A percentile compares a stretch with the other conserved stretches of the same genome.
These are phyloP conservation scores for Fusarium sp. DNA, from an alignment of 2,329 filamentous ascomycete species.

Conservation along the genomic window DNA sequence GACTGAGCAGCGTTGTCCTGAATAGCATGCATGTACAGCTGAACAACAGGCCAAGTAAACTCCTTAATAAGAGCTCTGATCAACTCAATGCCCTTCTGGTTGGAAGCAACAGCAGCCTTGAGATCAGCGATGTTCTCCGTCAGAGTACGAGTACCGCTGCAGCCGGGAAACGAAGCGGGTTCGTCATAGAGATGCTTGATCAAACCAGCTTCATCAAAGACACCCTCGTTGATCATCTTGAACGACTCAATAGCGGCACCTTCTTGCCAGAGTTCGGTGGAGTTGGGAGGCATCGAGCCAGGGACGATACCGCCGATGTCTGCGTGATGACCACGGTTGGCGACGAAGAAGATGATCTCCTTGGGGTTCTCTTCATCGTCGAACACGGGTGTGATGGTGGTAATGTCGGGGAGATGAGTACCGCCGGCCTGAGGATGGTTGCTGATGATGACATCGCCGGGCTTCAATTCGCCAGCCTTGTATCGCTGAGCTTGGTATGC, in stretches of 20 bases:
- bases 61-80: slow-evolving; percentile 80
- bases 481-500: slow-evolving; percentile 33
- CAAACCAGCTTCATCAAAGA: slow-evolving; percentile 55
- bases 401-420: slow-evolving; percentile 43
- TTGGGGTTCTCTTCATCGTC: slow-evolving; percentile 41
- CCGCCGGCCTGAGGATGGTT: slow-evolving; percentile 42
- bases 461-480: slow-evolving; percentile 31
- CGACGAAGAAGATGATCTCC: slow-evolving; percentile 48
- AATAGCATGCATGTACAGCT: slow-evolving; percentile 85
- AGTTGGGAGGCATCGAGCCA: slow-evolving; percentile 79
- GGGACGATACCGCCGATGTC: slow-evolving; percentile 69
- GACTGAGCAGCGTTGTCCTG: slow-evolving; percentile 82
- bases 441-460: slow-evolving; percentile 35
- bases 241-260: slow-evolving; percentile 63
- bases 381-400: slow-evolving; percentile 43
- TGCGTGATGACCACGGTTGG: slow-evolving; percentile 47
- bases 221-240: slow-evolving; percentile 42
- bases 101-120: slow-evolving; percentile 86
- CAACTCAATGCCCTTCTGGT: slow-evolving; percentile 83
- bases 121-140: slow-evolving; percentile 87
- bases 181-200: slow-evolving; percentile 66
- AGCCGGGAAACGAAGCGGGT: slow-evolving; percentile 36
- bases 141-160: slow-evolving; percentile 72
- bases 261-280: slow-evolving; percentile 66
- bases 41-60: slow-evolving; percentile 79